phyloP scores from a whole-genome alignment of 139 green algal genomes.

The Chlamydomonas schloesseri region DNA sequence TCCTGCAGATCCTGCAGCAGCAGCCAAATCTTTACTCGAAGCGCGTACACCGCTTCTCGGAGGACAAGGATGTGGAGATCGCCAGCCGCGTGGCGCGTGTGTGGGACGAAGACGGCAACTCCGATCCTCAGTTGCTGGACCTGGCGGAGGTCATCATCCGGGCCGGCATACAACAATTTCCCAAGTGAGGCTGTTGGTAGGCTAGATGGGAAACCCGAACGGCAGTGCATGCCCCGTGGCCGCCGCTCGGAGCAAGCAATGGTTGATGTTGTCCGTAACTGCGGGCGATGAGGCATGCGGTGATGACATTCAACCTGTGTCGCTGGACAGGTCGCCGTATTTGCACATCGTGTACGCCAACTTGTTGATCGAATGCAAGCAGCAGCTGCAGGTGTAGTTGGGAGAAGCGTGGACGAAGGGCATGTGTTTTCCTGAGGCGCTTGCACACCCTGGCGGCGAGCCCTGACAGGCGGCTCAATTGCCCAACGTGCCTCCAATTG shows the following conservation, averaged over 20 bases:
- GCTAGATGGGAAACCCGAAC: too few relatives aligned
- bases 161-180: constrained; percentile 57
- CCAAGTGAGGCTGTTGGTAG: constrained; percentile 34
- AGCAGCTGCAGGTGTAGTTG: constrained; percentile 33
- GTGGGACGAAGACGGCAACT: constrained; percentile 56
- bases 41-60: constrained; percentile 45
- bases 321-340: constrained; percentile 29
- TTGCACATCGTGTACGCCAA: constrained; percentile 63
- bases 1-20: constrained; percentile 7
- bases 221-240: too few relatives aligned
- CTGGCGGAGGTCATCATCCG: constrained; percentile 49
- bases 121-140: constrained; percentile 49
- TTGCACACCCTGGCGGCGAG: too few relatives aligned
- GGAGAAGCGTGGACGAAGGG: neutral
- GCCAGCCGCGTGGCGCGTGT: constrained; percentile 48
- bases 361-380: constrained; percentile 55
- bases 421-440: too few relatives aligned
- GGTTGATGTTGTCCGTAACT: too few relatives aligned
- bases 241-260: too few relatives aligned
- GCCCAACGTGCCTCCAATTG: too few relatives aligned
- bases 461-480: too few relatives aligned
- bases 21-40: constrained; percentile 44
- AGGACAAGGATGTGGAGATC: constrained; percentile 63
- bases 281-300: too few relatives aligned
- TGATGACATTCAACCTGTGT: too few relatives aligned